Percentiles rank a stretch among this genome's conserved stretches.
Conservation (phyloP, 352 stramenopile species). For the Lagenidium giganteum region DNA sequence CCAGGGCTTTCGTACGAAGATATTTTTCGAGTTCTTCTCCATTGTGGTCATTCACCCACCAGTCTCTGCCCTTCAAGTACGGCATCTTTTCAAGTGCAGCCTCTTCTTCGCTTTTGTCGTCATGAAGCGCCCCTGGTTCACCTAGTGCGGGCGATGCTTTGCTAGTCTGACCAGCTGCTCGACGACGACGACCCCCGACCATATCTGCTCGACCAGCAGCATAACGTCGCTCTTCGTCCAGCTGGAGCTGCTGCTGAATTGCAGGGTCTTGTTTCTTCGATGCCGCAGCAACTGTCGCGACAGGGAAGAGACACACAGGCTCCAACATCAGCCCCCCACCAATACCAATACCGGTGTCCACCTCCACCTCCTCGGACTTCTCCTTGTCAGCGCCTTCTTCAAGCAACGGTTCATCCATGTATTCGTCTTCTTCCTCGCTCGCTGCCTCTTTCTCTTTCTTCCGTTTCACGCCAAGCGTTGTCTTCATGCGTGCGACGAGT, state of each 20-base stretch:
- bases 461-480: conserved; percentile 1
- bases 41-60: conserved; percentile 62
- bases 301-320: conserved; percentile 8
- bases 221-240: conserved; percentile 50
- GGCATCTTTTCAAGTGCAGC: conserved; percentile 16
- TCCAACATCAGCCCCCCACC: conserved; percentile 35
- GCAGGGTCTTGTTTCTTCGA: conserved; percentile 58
- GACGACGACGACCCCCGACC: conserved; percentile 11
- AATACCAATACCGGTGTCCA: conserved; percentile 60
- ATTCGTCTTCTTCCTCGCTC: conserved; percentile 6
- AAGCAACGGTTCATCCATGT: conserved; percentile 4
- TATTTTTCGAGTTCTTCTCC: conserved; percentile 81
- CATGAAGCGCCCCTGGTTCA: not conserved
- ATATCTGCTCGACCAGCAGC: conserved; percentile 39
- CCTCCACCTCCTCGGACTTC: conserved; percentile 5
- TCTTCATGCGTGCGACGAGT: too few species aligned
- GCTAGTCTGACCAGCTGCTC: too few species aligned
- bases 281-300: not conserved
- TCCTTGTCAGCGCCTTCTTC: conserved; percentile 4
- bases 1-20: conserved; percentile 59
- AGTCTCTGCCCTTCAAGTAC: conserved; percentile 60
- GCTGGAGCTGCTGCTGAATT: conserved; percentile 32
- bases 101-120: not conserved
- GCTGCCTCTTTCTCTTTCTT: not conserved
- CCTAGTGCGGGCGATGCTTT: too few species aligned